A percentile compares a stretch with the other conserved stretches of the same genome.
Conservation (phyloP, 129 eudicot species). For the Flaveria bidentis region DNA sequence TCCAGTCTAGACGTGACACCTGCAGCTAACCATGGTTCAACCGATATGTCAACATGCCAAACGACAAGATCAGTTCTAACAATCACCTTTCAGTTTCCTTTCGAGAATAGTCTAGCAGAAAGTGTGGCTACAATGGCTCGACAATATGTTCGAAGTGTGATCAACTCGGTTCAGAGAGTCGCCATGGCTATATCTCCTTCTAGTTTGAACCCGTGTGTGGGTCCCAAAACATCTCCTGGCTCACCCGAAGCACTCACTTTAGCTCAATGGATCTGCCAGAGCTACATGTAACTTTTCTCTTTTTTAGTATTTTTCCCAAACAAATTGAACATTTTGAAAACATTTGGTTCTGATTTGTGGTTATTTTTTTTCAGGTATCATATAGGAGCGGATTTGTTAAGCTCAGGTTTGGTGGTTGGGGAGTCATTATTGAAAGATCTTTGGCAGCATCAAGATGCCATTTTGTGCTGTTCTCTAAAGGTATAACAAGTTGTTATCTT, state of each 20-base stretch:
- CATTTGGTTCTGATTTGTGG: constrained; percentile 2
- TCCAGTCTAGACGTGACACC: constrained; percentile 70
- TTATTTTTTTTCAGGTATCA: constrained; percentile 50
- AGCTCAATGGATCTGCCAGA: constrained; percentile 77
- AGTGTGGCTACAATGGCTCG: constrained; percentile 88
- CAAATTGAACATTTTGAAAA: neutral
- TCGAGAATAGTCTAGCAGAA: constrained; percentile 70
- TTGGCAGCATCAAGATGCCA: constrained; percentile 78
- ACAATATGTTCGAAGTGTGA: constrained; percentile 71
- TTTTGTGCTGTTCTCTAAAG: constrained; percentile 82
- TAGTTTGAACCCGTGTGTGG: constrained; percentile 51
- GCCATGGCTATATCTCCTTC: constrained; percentile 87
- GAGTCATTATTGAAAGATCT: constrained; percentile 71
- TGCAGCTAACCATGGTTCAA: constrained; percentile 54
- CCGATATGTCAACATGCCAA: constrained; percentile 43
- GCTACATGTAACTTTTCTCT: constrained; percentile 53
- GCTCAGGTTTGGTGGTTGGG: constrained; percentile 42
- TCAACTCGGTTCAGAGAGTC: constrained; percentile 80
- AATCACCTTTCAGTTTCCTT: constrained; percentile 79
- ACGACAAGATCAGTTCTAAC: constrained; percentile 66
- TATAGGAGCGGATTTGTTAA: constrained; percentile 67
- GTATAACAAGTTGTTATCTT: constrained; percentile 11
- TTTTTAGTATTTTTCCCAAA: neutral
- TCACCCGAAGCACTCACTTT: constrained; percentile 82
- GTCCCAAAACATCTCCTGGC: constrained; percentile 68